These are phyloP conservation scores for Thermothielavioides terrestris DNA, from an alignment of 495 filamentous ascomycete species.

Conservation along the genomic window DNA sequence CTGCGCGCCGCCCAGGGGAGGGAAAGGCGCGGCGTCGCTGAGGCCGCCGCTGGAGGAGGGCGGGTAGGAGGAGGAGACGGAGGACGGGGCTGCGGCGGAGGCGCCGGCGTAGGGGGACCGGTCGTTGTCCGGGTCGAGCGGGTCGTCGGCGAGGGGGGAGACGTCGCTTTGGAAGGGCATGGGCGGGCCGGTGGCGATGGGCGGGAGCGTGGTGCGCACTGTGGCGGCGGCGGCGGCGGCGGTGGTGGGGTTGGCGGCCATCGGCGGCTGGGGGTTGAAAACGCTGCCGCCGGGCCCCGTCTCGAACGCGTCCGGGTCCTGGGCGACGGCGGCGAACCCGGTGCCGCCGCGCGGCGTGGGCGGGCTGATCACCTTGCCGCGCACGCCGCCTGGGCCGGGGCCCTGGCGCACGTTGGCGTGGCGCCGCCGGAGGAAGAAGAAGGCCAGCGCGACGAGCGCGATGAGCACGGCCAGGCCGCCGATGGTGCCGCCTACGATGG, in stretches of 20 bases:
- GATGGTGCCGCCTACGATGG: slow-evolving; percentile 38
- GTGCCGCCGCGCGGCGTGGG: slow-evolving; percentile 14
- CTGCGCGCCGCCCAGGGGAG: no score
- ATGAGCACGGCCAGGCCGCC: slow-evolving; percentile 9
- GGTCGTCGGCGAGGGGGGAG: slow-evolving; percentile 10
- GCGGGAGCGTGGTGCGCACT: slow-evolving; percentile 3
- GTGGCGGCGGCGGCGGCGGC: background rate
- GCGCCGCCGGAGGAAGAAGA: slow-evolving; percentile 24
- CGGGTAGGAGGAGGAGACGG: slow-evolving; percentile 16
- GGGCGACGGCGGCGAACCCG: slow-evolving; percentile 20
- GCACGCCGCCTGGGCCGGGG: slow-evolving; percentile 20
- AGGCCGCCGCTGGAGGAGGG: slow-evolving; percentile 3
- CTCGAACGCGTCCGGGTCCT: slow-evolving; percentile 23
- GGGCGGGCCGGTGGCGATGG: background rate
- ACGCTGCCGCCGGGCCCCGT: slow-evolving; percentile 12
- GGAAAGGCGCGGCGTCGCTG: background rate
- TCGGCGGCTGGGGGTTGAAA: background rate
- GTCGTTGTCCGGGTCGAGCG: background rate
- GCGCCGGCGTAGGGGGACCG: background rate
- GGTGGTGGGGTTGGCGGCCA: background rate
- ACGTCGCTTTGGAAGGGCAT: slow-evolving; percentile 19
- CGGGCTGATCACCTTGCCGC: slow-evolving; percentile 27
- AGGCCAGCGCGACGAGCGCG: slow-evolving; percentile 5
- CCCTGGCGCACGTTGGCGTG: slow-evolving; percentile 28
- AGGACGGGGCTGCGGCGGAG: background rate